A percentile compares a stretch with the other conserved stretches of the same genome.
phyloP scores from a whole-genome alignment of 495 filamentous ascomycete species.

The Penicillium manginii region DNA sequence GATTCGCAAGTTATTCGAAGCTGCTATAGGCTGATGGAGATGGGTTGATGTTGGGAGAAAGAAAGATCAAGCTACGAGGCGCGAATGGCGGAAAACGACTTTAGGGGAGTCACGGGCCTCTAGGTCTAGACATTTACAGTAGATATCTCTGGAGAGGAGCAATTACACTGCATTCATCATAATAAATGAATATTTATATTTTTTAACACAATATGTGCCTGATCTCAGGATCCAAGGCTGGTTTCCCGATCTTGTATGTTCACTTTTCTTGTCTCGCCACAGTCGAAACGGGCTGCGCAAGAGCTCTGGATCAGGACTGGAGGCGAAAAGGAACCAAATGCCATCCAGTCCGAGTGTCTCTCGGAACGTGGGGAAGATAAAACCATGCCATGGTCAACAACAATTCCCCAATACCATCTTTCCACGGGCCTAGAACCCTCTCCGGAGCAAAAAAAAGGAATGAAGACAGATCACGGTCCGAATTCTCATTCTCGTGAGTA shows the following conservation, averaged over 20 bases:
- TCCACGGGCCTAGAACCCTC: constrained; percentile 4
- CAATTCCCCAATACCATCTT: constrained; percentile 6
- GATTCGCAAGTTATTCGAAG: neutral
- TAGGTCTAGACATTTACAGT: neutral
- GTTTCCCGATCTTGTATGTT: constrained; percentile 28
- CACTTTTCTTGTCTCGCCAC: constrained; percentile 38
- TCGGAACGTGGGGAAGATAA: constrained; percentile 14
- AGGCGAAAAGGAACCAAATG: constrained; percentile 44
- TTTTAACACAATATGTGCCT: constrained; percentile 32
- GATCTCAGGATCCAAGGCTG: constrained; percentile 20
- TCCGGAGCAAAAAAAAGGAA: neutral
- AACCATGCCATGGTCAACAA: neutral
- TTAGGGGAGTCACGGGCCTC: neutral
- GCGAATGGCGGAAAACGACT: neutral
- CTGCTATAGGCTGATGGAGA: neutral
- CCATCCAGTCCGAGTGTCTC: constrained; percentile 37
- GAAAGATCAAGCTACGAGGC: constrained; percentile 1
- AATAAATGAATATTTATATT: constrained; percentile 4
- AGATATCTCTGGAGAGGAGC: neutral
- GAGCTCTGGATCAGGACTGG: constrained; percentile 31
- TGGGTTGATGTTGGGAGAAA: neutral
- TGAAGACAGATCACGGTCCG: constrained; percentile 1
- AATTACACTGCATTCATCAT: constrained; percentile 6
- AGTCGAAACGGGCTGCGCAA: constrained; percentile 22
- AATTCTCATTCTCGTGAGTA: constrained; percentile 1